Base-by-base conservation (phyloP, 129 eudicot genomes). In the Flaveria linearis region DNA sequence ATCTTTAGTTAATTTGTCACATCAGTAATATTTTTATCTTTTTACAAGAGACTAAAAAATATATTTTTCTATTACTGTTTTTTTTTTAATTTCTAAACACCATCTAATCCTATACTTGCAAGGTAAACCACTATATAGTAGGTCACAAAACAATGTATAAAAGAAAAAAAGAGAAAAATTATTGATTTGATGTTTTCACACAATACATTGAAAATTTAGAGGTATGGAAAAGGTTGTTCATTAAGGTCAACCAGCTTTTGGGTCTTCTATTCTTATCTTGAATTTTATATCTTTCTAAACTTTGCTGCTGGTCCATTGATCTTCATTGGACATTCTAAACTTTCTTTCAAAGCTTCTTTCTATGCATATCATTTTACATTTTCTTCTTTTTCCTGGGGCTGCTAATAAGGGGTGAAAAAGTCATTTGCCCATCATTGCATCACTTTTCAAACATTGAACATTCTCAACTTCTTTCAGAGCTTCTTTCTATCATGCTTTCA, bases 231-330 rank as follows among this genome's bases (percentile, higher is more conserved):
- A 36, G 41, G 7, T 5, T 0, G 41, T 4, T 5, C 41, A 36
- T 50, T 20, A 69, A 57, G 45, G 70, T 58, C 62, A 60, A 18
- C 36, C 30, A 13, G 16, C 30, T 41, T 15, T 77, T 55, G 60
- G 75, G 68, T 12, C 68, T 68, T 77, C 46, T 76, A 28, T 49
- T 51, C 45, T 57, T 53, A 1, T 36, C 22, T 45, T 74, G 71
- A 74, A 72, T 56, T 16, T 53, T 55, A n/a, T 56, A 67, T 52
- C n/a, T 51, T 62, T 46, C 72, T 28, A 49, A 36, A 36, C 17
- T 51, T 65, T 53, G 53, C 10, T 64, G 41, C 52, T 64, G 71
- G 52, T 47, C 50, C 62, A 28, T 64, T 63, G 30, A 7, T 47
- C 15, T 64, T 63, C 5, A 11, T 56, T 62, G 18, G 49, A 62